Percentiles rank a stretch among this genome's conserved stretches.
phyloP scores from a whole-genome alignment of 305 asterid species.

The Ruellia speciosa region DNA sequence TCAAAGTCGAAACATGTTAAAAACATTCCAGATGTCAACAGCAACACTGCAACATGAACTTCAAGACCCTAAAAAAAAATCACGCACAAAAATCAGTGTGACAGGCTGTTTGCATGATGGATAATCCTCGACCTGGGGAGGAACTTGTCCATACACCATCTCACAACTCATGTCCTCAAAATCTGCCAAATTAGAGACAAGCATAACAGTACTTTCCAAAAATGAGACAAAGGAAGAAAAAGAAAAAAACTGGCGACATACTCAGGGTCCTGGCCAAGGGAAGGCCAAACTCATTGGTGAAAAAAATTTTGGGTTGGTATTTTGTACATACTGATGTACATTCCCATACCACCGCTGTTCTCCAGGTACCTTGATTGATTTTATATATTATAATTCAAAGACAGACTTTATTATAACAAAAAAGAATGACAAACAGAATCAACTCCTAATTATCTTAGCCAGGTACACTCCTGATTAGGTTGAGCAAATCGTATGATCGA shows the following conservation, averaged over 20 bases:
- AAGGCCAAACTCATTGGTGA: conserved; percentile 93
- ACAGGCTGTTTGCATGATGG: conserved; percentile 77
- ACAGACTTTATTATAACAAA: not conserved
- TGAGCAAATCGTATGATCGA: not conserved
- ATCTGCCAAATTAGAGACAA: conserved; percentile 31
- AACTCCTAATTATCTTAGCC: too few relatives aligned
- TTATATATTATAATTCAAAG: not conserved
- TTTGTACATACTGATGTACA: conserved; percentile 91
- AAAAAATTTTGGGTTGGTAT: conserved; percentile 88
- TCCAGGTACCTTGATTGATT: conserved; percentile 63
- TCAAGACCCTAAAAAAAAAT: not conserved
- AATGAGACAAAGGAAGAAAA: not conserved
- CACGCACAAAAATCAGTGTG: conserved; percentile 39
- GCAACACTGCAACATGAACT: too few relatives aligned
- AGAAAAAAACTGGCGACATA: conserved; percentile 17
- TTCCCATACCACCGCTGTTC: conserved; percentile 89
- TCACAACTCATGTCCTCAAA: conserved; percentile 97
- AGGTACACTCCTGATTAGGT: too few relatives aligned
- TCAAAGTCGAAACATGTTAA: too few relatives aligned
- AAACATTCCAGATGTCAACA: too few relatives aligned
- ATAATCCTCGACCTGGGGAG: conserved; percentile 71
- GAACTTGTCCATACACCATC: conserved; percentile 82
- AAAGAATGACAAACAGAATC: not conserved
- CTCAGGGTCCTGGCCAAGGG: conserved; percentile 80
- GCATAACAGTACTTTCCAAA: not conserved